Base-by-base conservation (phyloP, 2,329 filamentous ascomycete genomes). In the Talaromyces pinophilus region DNA sequence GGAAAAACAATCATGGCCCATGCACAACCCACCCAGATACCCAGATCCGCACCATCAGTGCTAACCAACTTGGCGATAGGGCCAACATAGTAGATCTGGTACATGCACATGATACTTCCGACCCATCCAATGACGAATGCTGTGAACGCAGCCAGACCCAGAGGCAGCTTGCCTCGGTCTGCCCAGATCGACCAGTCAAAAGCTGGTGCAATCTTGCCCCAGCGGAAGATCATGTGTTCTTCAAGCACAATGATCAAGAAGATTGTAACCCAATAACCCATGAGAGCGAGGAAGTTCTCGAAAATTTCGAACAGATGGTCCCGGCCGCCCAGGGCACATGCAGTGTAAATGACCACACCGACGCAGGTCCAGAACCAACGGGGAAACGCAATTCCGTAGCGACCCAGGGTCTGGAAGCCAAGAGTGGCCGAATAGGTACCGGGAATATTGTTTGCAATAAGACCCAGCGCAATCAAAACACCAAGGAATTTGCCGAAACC, bases 221-320 rank as follows among this genome's bases (percentile, higher is more conserved):
- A 72, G 22, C 77, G 76, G 72, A 83, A 83, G 5, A 83, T 68
- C 17, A 81, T 13, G 52, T 82, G 76, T 68, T 83, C 78, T 66
- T 82, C 74, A 2, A 81, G 57, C 5, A 78, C 72, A 52, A 83
- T 80, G 42, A 76, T 75, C 59, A 82, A 70, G 75, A 77, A 82
- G 44, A 80, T 78, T 22, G 76, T 72, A 8, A 80, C 71, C 81
- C 81, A 83, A 67, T 83, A 83, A 5, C 80, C 79, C 69, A 83
- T 82, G 19, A 83, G 67, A 7, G 81, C 79, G 17, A 83, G 71
- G 64, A 83, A 81, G 64, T 80, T 78, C 62, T 79, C 74, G 68
- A 82, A 82, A 50, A 83, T 78, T 38, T 78, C 73, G 68, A 80
- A 82, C 1, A 83, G 72, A 48, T 76, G 74, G 60, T 82, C 76